phyloP scores from a whole-genome alignment of 1,284 basidiomycete genomes.

The Neotropicomus parvogracilis region DNA sequence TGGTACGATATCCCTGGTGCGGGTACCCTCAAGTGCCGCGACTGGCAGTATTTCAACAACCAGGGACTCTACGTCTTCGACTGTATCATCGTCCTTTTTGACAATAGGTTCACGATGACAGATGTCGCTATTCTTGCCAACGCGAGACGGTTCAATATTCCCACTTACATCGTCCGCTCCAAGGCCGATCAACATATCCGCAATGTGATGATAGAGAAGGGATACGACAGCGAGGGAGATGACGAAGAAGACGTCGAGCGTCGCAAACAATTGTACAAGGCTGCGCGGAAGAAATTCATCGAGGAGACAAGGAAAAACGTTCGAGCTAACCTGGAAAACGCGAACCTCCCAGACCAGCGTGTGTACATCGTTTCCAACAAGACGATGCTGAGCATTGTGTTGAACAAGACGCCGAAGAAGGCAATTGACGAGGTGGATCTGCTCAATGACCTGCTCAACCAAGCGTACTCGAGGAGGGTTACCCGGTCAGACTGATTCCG shows the following conservation, averaged over 20 bases:
- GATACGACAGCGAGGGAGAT: neutral
- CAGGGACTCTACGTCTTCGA: no score
- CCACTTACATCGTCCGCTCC: neutral
- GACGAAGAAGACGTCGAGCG: neutral
- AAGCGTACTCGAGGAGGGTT: neutral
- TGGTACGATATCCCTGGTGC: neutral
- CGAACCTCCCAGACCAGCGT: neutral
- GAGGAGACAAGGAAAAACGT: neutral
- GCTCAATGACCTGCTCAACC: neutral
- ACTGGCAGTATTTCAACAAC: no score
- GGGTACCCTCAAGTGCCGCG: no score
- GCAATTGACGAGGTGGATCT: neutral
- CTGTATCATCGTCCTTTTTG: no score
- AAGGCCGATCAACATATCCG: slow-evolving; percentile 2
- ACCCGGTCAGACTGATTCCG: no score
- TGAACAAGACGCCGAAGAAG: slow-evolving; percentile 2
- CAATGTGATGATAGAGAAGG: neutral
- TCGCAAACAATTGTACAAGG: neutral
- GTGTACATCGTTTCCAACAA: slow-evolving; percentile 2
- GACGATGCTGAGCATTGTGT: neutral
- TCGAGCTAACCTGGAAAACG: neutral
- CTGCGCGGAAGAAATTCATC: neutral
- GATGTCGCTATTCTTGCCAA: no score
- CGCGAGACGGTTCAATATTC: neutral
- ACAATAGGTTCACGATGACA: no score